Percentiles rank a stretch among this genome's conserved stretches.
phyloP scores from a whole-genome alignment of 257 asterid genomes.

The Nicotiana undulata region DNA sequence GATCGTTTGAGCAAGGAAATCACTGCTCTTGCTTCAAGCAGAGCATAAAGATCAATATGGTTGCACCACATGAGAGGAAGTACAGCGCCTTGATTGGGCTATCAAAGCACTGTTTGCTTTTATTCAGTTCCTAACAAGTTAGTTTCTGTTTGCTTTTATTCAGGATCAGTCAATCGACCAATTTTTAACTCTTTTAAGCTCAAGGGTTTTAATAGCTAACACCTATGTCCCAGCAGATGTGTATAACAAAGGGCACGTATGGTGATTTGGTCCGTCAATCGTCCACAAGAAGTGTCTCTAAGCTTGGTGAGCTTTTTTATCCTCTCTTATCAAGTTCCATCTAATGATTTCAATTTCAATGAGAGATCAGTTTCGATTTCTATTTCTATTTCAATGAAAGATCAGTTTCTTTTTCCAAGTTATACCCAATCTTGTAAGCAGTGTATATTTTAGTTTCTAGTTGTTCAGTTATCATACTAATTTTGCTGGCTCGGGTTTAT shows the following conservation, averaged over 20 bases:
- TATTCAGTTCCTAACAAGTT: background rate
- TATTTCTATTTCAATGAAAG: too few relatives aligned
- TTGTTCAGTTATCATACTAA: background rate
- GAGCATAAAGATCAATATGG: background rate
- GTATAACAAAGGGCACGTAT: background rate
- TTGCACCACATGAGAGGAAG: slow-evolving; percentile 5
- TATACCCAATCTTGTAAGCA: background rate
- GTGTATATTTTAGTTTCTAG: background rate
- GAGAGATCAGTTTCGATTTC: background rate
- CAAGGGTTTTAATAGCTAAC: background rate
- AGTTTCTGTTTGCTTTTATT: background rate
- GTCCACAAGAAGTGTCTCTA: background rate
- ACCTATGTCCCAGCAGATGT: background rate
- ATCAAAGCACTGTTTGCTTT: background rate
- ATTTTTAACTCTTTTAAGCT: background rate
- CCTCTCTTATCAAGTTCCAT: background rate
- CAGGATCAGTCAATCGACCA: background rate
- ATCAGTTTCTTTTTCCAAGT: background rate
- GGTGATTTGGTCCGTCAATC: background rate
- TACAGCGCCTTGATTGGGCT: background rate
- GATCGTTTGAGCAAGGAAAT: background rate
- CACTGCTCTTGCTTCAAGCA: background rate
- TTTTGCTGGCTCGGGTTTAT: background rate
- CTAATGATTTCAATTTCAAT: background rate
- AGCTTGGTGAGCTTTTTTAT: background rate